Base-by-base conservation (phyloP, 768 basidiomycete genomes). In the Phanerochaete sordida region DNA sequence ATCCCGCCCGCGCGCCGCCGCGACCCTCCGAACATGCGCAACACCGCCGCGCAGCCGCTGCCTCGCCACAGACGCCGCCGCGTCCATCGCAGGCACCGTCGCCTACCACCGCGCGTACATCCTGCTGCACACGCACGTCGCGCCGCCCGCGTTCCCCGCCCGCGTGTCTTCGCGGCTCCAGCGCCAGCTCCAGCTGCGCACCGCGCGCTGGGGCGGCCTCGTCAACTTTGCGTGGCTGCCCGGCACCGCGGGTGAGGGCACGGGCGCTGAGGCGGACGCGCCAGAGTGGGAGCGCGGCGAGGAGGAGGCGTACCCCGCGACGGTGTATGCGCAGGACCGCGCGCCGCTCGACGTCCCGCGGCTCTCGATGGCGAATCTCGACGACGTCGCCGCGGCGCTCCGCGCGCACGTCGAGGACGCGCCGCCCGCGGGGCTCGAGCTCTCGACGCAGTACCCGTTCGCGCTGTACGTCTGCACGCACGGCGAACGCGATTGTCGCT, bases 391-490 rank as follows among this genome's bases (percentile, higher is more conserved):
- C 37, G 66, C 66, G 26, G 43, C 35, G 23, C 58, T 80, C 35
- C 61, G 33, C 33, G 33, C 33, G 33, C 33, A 35, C 33, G 33
- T 13, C 33, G 33, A 6, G 33, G 33, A 6, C 33, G 7, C 33
- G 33, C 33, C 16, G 33, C 3, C 48, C 16, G 21, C 6, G 27
- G 27, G 23, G 39, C 27, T 57, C 58, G n/a, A 60, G 27, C 1
- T 50, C 12, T 8, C 27, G 47, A 31, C 79, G 23, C 64, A 69
- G 45, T 11, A 33, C 39, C 58, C 54, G 44, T 58, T 78, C 48
- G 69, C 77, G 63, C 62, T 91, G 19, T 90, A 86, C 65, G 84
- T 94, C 1, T 94, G 92, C 69, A 92, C 91, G 3, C 92, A 94
- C 68, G 84, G 83, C 4, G 77, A 81, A 43, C 80, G 91, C 52